Percentiles rank a stretch among this genome's conserved stretches.
Evolutionary conservation across 495 filamentous ascomycete species (phyloP).

Genomic region (Letharia lupina): DNA sequence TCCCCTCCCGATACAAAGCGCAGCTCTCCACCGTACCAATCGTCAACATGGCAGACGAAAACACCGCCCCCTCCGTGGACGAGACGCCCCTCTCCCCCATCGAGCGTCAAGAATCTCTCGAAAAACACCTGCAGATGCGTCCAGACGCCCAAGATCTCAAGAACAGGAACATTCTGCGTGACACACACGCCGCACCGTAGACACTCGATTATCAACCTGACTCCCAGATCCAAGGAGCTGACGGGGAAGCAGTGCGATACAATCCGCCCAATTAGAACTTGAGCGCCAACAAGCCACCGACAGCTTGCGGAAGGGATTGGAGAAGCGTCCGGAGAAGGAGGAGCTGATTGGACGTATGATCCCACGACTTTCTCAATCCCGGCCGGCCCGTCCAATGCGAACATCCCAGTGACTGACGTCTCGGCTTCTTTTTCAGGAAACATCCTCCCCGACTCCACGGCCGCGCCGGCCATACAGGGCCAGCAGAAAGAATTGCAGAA

Average conservation of each 20-base stretch:
- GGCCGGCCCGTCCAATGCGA: background rate
- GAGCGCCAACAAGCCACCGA: conserved; percentile 57
- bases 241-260: conserved; percentile 43
- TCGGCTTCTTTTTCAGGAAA: conserved; percentile 45
- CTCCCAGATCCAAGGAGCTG: background rate
- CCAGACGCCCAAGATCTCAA: conserved; percentile 76
- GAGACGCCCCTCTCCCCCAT: conserved; percentile 59
- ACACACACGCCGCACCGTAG: conserved; percentile 63
- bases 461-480: conserved; percentile 65
- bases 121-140: conserved; percentile 71
- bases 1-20: background rate
- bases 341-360: conserved; percentile 65
- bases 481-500: conserved; percentile 73
- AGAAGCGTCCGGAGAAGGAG: conserved; percentile 55
- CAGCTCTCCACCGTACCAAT: too few relatives aligned
- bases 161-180: conserved; percentile 62
- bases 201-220: conserved; percentile 11
- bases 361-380: too few relatives aligned
- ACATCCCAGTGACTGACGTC: background rate
- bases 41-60: background rate
- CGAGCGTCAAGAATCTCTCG: conserved; percentile 78
- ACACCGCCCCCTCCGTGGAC: conserved; percentile 34
- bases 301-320: conserved; percentile 57
- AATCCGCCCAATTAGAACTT: conserved; percentile 52
- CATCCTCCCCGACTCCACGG: conserved; percentile 70